Base-by-base conservation (phyloP, 257 asterid species). In the Rauvolfia tetraphylla region DNA sequence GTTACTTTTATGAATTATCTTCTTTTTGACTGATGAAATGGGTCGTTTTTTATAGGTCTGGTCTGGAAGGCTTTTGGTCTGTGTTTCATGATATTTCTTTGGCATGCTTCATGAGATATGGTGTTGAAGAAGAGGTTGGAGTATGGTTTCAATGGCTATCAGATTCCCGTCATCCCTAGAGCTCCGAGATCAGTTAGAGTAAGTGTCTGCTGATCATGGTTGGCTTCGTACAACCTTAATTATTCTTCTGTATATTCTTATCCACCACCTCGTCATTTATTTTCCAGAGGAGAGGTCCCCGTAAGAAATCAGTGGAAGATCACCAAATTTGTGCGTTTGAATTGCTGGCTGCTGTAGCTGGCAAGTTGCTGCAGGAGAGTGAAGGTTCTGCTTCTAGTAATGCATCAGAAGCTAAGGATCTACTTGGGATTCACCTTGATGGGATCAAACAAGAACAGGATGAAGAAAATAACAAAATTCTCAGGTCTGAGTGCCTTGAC, bases 311-410 rank as follows among this genome's bases (percentile, higher is more conserved):
- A 23, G 82, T 78, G 36, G 96, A 89, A 49, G 91, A 83, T 68
- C 80, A 75, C 73, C 85, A 88, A 72, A 89, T 91, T 74, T 90
- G 96, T 84, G 95, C 99, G 79, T 95, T 95, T 78, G 99, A 95
- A 79, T 81, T 95, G 75, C 91, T 95, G 78, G 99, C 99, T 39
- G 90, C 93, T 82, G 98, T 95, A 79, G 99, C 99, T 48, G 98
- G 96, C 62, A 86, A 95, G 83, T 81, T 95, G 70, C 85, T 93
- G 75, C 94, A 83, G 83, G 99, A 91, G 84, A 95, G 89, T 75
- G 97, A 93, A 84, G 85, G 97, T 79, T 95, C 97, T 56, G 89
- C 96, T 73, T 93, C 94, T 17, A 87, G 97, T 83, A 90, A 90
- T 88, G 91, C 87, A 33, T 89, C 76, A 0, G 89, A 84, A 62